Evolutionary conservation across 2,329 filamentous ascomycete species (phyloP).

Genomic region (Sclerotiophoma versabilis): DNA sequence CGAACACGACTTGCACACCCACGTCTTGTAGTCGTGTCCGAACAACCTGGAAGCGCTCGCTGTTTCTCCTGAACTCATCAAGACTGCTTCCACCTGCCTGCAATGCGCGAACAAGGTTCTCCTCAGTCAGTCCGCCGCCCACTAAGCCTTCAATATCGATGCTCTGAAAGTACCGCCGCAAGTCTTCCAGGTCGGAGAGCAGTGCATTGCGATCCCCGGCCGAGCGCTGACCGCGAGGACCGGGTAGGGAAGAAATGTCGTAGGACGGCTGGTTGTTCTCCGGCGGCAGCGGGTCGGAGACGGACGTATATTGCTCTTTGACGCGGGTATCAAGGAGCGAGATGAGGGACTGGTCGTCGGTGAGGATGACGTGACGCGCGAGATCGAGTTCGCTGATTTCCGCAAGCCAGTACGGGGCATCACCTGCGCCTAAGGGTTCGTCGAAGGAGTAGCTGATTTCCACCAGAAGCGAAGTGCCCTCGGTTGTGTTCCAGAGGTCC

Average conservation of each 20-base stretch:
- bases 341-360: constrained; percentile 75
- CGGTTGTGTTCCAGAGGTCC: constrained; percentile 84
- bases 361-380: constrained; percentile 79
- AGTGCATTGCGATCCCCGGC: constrained; percentile 25
- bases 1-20: constrained; percentile 38
- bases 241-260: constrained; percentile 7
- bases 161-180: constrained; percentile 38
- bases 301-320: constrained; percentile 62
- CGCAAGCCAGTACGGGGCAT: constrained; percentile 42
- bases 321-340: constrained; percentile 71
- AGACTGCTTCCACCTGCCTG: constrained; percentile 30
- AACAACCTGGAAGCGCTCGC: constrained; percentile 31
- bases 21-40: constrained; percentile 29
- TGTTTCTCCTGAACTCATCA: constrained; percentile 39
- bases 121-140: constrained; percentile 24
- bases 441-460: constrained; percentile 67
- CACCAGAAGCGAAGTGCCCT: constrained; percentile 71
- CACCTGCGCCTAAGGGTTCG: constrained; percentile 32
- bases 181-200: constrained; percentile 32
- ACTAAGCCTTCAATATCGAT: constrained; percentile 33
- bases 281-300: constrained; percentile 85
- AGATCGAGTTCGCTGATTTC: constrained; percentile 55
- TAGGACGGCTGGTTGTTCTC: constrained; percentile 50
- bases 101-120: constrained; percentile 29
- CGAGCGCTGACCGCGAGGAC: constrained; percentile 2